Conservation (phyloP, 2,329 filamentous ascomycete species). For the Allantophomopsis cytisporea region DNA sequence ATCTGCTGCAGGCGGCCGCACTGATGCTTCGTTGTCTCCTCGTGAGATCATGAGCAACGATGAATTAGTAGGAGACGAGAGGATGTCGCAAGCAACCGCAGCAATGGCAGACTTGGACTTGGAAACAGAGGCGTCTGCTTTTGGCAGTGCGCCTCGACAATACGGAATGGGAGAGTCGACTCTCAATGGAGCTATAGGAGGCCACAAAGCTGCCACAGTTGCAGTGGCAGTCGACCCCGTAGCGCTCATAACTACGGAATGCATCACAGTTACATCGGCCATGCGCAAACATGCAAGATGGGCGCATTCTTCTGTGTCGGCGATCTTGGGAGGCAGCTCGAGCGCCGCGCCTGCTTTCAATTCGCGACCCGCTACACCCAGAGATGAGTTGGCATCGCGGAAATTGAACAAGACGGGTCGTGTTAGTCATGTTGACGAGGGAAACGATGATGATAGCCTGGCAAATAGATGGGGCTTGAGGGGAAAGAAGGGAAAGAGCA, state of each 20-base stretch:
- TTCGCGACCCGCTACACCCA: constrained; percentile 28
- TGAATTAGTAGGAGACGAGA: too few relatives aligned
- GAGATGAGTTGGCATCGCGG: constrained; percentile 11
- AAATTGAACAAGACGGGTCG: constrained; percentile 11
- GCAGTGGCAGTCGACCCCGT: constrained; percentile 82
- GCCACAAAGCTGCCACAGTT: constrained; percentile 21
- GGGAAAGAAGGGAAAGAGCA: constrained; percentile 91
- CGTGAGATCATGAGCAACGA: too few relatives aligned
- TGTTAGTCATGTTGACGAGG: constrained; percentile 21
- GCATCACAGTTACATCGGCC: constrained; percentile 93
- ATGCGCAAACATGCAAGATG: constrained; percentile 97
- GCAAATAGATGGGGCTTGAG: constrained; percentile 85
- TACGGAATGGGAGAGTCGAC: too few relatives aligned
- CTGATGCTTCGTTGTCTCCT: too few relatives aligned
- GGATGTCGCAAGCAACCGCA: too few relatives aligned
- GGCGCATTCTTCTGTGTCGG: constrained; percentile 89
- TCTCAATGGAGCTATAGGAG: too few relatives aligned
- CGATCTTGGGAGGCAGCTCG: constrained; percentile 70
- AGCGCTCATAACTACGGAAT: constrained; percentile 93
- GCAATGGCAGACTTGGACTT: too few relatives aligned
- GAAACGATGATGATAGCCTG: constrained; percentile 39
- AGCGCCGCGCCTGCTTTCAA: constrained; percentile 24
- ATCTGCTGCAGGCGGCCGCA: too few relatives aligned
- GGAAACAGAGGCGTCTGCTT: too few relatives aligned
- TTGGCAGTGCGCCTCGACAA: too few relatives aligned